A percentile compares a stretch with the other conserved stretches of the same genome.
Evolutionary conservation across 2,329 filamentous ascomycete species (phyloP).

Genomic region (Metarhizium anisopliae): DNA sequence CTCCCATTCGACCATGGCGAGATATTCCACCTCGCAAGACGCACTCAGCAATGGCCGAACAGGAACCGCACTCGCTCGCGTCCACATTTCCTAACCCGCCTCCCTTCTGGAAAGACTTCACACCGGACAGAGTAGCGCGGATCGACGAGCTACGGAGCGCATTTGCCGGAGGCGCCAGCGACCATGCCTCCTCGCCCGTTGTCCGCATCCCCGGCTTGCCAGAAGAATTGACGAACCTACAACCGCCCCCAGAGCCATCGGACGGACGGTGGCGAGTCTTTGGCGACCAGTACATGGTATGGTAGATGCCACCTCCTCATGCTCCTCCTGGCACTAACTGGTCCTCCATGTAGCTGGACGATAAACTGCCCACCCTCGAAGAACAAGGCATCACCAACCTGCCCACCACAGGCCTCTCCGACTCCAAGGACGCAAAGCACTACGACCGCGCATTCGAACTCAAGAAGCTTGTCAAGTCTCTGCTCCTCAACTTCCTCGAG

Average conservation of each 20-base stretch:
- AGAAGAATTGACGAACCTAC: slow-evolving; percentile 63
- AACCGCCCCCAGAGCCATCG: slow-evolving; percentile 69
- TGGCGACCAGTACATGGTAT: slow-evolving; percentile 52
- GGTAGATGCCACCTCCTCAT: background rate
- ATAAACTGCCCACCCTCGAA: slow-evolving; percentile 57
- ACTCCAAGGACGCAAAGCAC: slow-evolving; percentile 43
- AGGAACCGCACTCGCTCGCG: slow-evolving; percentile 38
- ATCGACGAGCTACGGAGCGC: slow-evolving; percentile 34
- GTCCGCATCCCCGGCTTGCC: slow-evolving; percentile 45
- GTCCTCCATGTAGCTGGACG: slow-evolving; percentile 37
- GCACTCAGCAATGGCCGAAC: slow-evolving; percentile 47
- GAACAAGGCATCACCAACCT: slow-evolving; percentile 65
- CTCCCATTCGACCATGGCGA: too few relatives aligned
- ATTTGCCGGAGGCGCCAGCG: slow-evolving; percentile 20
- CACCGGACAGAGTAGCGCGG: slow-evolving; percentile 58
- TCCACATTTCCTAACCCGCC: slow-evolving; percentile 80
- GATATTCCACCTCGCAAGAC: too few relatives aligned
- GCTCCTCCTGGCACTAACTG: background rate
- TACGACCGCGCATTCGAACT: slow-evolving; percentile 59
- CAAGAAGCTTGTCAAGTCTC: slow-evolving; percentile 70
- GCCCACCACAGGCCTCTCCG: slow-evolving; percentile 27
- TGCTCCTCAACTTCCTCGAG: slow-evolving; percentile 83
- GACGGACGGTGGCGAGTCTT: slow-evolving; percentile 68
- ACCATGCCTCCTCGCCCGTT: slow-evolving; percentile 15
- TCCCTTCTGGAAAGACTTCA: slow-evolving; percentile 85